These are phyloP conservation scores for Chrysoporthe deuterocubensis DNA, from an alignment of 2,329 filamentous ascomycete species.

Conservation along the genomic window DNA sequence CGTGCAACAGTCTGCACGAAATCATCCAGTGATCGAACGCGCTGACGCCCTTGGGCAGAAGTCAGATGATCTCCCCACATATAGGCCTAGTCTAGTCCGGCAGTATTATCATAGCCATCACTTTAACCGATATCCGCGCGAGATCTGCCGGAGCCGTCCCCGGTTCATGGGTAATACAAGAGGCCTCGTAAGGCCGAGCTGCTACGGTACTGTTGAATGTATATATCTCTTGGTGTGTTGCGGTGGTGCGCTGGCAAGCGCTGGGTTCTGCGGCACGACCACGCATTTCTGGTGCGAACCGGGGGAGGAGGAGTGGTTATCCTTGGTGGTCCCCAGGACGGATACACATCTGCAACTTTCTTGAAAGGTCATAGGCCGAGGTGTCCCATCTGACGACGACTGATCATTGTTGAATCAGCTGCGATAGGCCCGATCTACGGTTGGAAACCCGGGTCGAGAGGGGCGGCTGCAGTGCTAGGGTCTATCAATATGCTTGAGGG, in stretches of 20 bases:
- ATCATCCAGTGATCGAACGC: not conserved
- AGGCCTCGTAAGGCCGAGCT: not conserved
- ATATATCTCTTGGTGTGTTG: not conserved
- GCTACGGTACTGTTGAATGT: not conserved
- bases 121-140: not conserved
- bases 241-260: constrained; percentile 3
- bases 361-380: not conserved
- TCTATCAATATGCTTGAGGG: not conserved
- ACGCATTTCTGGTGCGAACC: too few species aligned
- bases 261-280: not conserved
- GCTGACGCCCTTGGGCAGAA: not conserved
- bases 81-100: not conserved
- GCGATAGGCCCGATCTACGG: constrained; percentile 2
- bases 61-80: not conserved
- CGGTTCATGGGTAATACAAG: not conserved
- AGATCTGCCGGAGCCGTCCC: not conserved
- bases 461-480: not conserved
- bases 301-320: not conserved
- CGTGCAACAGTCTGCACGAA: not conserved
- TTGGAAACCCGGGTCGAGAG: not conserved
- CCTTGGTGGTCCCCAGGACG: not conserved
- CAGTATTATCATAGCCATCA: not conserved
- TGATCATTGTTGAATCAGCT: not conserved
- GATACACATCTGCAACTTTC: not conserved
- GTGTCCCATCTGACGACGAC: not conserved